Evolutionary conservation across 352 stramenopile species (phyloP).

Genomic region (Paralagenidium karlingii): DNA sequence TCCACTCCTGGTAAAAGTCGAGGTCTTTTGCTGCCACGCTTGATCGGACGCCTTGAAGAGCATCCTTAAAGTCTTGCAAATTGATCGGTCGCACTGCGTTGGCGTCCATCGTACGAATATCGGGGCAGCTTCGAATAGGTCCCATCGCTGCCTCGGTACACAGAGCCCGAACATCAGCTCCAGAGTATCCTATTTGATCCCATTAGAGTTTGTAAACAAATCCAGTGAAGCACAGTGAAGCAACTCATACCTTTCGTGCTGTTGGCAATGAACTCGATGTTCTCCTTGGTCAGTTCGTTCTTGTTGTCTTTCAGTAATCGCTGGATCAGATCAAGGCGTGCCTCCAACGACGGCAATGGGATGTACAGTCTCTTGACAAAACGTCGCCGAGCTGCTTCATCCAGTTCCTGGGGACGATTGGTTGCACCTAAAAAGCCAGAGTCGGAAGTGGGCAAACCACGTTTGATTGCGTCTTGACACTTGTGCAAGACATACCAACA

Average conservation of each 20-base stretch:
- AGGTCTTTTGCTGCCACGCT: constrained; percentile 93
- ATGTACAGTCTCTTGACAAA: constrained; percentile 99
- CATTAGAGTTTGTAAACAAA: neutral
- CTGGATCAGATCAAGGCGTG: constrained; percentile 80
- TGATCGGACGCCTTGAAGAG: constrained; percentile 83
- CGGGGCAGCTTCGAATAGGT: constrained; percentile 77
- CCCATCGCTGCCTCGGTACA: constrained; percentile 97
- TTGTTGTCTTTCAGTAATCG: constrained; percentile 90
- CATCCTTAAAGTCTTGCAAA: constrained; percentile 91
- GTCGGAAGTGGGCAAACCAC: too few relatives aligned
- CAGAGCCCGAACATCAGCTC: constrained; percentile 94
- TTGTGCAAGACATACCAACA: constrained; percentile 28
- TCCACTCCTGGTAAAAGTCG: constrained; percentile 87
- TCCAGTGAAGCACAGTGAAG: constrained; percentile 2
- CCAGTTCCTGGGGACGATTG: constrained; percentile 95
- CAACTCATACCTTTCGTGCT: constrained; percentile 50
- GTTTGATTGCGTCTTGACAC: neutral
- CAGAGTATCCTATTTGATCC: constrained; percentile 84
- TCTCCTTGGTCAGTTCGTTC: constrained; percentile 75
- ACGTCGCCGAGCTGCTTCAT: constrained; percentile 93
- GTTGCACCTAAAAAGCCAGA: constrained; percentile 72
- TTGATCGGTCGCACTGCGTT: constrained; percentile 90
- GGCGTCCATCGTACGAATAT: constrained; percentile 84
- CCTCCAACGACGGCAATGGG: constrained; percentile 84
- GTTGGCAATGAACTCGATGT: constrained; percentile 83